Percentiles rank a stretch among this genome's conserved stretches.
Evolutionary conservation across 495 filamentous ascomycete species (phyloP).

Genomic region (Rhypophila decipiens): DNA sequence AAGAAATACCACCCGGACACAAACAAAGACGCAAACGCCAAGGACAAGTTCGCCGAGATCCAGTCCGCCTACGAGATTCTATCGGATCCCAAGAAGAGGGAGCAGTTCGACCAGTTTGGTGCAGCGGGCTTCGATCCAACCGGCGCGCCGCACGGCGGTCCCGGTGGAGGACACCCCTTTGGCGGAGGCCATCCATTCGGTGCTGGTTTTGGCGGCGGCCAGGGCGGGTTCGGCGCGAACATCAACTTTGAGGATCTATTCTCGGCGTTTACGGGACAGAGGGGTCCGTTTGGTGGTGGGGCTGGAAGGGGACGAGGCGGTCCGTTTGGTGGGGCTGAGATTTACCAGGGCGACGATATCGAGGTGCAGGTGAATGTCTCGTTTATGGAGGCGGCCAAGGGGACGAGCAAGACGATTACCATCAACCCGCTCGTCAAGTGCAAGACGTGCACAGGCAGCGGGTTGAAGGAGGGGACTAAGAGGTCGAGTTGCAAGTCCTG

Average conservation of each 20-base stretch:
- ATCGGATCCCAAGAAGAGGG: constrained; percentile 83
- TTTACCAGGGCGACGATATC: constrained; percentile 84
- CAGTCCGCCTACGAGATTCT: constrained; percentile 90
- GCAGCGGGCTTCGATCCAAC: constrained; percentile 79
- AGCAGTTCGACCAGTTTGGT: constrained; percentile 85
- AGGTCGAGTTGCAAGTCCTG: constrained; percentile 69
- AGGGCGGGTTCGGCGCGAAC: constrained; percentile 62
- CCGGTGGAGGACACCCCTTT: constrained; percentile 62
- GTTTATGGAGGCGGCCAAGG: constrained; percentile 95
- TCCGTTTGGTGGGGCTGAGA: constrained; percentile 67
- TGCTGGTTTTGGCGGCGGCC: constrained; percentile 53
- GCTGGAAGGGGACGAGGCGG: constrained; percentile 45
- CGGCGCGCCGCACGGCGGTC: constrained; percentile 60
- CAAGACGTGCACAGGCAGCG: constrained; percentile 72
- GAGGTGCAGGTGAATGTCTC: constrained; percentile 87
- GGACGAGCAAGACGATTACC: constrained; percentile 67
- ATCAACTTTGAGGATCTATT: constrained; percentile 97
- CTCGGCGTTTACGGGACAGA: constrained; percentile 68
- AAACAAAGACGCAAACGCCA: constrained; percentile 85
- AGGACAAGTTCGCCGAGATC: constrained; percentile 89
- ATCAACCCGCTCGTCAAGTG: constrained; percentile 74
- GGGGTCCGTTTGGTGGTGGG: constrained; percentile 47
- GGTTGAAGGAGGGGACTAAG: constrained; percentile 74
- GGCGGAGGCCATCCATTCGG: constrained; percentile 56
- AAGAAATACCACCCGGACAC: constrained; percentile 98